These are phyloP conservation scores for Xylaria sp. DNA, from an alignment of 2,329 filamentous ascomycete genomes.

Conservation along the genomic window DNA sequence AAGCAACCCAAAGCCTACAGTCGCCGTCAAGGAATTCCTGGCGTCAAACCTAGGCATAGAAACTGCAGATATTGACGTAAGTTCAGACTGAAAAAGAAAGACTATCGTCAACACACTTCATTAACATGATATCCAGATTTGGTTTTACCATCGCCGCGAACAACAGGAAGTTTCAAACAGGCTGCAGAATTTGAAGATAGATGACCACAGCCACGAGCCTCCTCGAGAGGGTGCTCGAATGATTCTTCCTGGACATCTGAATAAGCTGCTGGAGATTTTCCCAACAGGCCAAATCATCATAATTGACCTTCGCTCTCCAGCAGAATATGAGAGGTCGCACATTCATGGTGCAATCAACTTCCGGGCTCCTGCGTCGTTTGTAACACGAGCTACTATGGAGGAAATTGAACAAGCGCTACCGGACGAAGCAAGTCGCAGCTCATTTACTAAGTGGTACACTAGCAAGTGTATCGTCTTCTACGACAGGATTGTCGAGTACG, in stretches of 20 bases:
- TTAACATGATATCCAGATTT: constrained; percentile 40
- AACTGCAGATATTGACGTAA: constrained; percentile 51
- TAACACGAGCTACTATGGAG: constrained; percentile 51
- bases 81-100: constrained; percentile 19
- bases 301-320: constrained; percentile 52
- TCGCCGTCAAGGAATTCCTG: constrained; percentile 54
- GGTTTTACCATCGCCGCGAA: constrained; percentile 58
- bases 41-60: constrained; percentile 59
- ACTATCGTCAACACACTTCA: background rate
- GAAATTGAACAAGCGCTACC: constrained; percentile 54
- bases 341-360: constrained; percentile 57
- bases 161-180: constrained; percentile 50
- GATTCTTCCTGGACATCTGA: constrained; percentile 56
- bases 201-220: constrained; percentile 37
- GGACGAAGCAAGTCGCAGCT: constrained; percentile 51
- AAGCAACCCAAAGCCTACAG: constrained; percentile 49
- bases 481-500: constrained; percentile 51
- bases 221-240: constrained; percentile 44
- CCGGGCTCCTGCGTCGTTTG: constrained; percentile 52
- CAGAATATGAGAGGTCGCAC: constrained; percentile 54
- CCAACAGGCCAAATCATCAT: constrained; percentile 49
- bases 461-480: constrained; percentile 57
- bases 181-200: constrained; percentile 48
- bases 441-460: constrained; percentile 50
- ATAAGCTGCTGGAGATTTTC: constrained; percentile 54